Base-by-base conservation (phyloP, 1,139 yeast genomes). In the Saccharomycopsis hybrid region DNA sequence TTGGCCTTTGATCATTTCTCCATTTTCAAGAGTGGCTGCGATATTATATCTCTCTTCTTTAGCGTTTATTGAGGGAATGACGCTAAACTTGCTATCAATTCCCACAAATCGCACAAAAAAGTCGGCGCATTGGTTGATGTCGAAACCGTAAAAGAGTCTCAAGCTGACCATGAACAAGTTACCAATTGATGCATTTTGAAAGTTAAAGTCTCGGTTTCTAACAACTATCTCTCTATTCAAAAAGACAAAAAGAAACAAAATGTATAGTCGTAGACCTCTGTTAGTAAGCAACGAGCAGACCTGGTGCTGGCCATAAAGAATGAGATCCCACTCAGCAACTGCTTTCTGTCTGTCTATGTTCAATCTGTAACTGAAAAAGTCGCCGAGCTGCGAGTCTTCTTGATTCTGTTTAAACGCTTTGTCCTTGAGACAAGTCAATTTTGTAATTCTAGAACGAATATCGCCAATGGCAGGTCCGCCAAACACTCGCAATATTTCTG, bases 401-500 rank as follows among this genome's bases (percentile, higher is more conserved):
- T 76, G 7, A 74, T 31, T 69, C 67, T 3, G 72, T 68, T 40
- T 9, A n/a, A n/a, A 7, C 11, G 32, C 29, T 7, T 42, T 43
- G 8, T 35, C 47, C 18, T 36, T 13, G 11, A 50, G 28, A 3
- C 44, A 48, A 31, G 89, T 83, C 50, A 90, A 67, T 50, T 94
- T 67, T 0, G 90, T 85, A 41, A 89, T 72, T 49, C 97, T 66
- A 0, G 96, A 87, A 46, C 97, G 68, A 3, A 90, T 74, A 61
- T 90, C 97, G 1, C 97, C 97, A 52, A 90, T 87, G 0, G 97
- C 97, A 1, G 96, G 96, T 0, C 97, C 97, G 1, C 96, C 96
- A 25, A 90, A 73, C 1, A 89, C 89, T 18, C 97, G 69, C n/a
- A 89, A 74, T 36, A 90, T 75, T 65, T 90, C 97, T 31, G 95